Conservation (phyloP, 2,329 filamentous ascomycete genomes). For the Claviceps africana region DNA sequence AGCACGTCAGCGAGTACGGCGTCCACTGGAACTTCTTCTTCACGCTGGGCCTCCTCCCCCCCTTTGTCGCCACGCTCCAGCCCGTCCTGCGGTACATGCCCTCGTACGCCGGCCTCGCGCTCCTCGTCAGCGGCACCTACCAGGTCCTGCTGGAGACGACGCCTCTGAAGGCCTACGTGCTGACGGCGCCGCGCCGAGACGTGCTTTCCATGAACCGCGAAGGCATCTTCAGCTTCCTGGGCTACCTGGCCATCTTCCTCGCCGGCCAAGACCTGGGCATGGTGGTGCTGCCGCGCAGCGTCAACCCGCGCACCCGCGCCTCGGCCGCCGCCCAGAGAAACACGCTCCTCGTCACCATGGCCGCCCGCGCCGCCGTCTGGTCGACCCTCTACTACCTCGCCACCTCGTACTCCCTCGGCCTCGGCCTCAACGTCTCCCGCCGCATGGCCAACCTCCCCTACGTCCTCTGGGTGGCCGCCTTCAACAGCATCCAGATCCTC, state of each 20-base stretch:
- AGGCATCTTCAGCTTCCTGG: constrained; percentile 86
- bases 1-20: constrained; percentile 94
- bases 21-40: constrained; percentile 99
- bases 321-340: constrained; percentile 34
- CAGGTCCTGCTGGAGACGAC: constrained; percentile 65
- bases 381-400: constrained; percentile 52
- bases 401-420: constrained; percentile 55
- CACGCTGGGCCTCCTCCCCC: constrained; percentile 75
- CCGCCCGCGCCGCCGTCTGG: constrained; percentile 55
- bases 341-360: constrained; percentile 49
- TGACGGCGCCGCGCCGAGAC: constrained; percentile 65
- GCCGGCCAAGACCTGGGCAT: constrained; percentile 75
- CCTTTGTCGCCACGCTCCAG: constrained; percentile 76
- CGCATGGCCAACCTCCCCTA: constrained; percentile 89
- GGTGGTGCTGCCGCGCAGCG: constrained; percentile 53
- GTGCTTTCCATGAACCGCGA: constrained; percentile 84
- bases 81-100: constrained; percentile 54
- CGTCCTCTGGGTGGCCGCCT: constrained; percentile 80
- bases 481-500: constrained; percentile 73
- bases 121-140: constrained; percentile 56
- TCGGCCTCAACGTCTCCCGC: constrained; percentile 66
- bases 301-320: constrained; percentile 28
- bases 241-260: constrained; percentile 90
- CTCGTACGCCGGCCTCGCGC: constrained; percentile 61
- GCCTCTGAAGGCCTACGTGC: constrained; percentile 64